phyloP scores from a whole-genome alignment of 2,329 filamentous ascomycete species.

The Aureobasidium sp. region DNA sequence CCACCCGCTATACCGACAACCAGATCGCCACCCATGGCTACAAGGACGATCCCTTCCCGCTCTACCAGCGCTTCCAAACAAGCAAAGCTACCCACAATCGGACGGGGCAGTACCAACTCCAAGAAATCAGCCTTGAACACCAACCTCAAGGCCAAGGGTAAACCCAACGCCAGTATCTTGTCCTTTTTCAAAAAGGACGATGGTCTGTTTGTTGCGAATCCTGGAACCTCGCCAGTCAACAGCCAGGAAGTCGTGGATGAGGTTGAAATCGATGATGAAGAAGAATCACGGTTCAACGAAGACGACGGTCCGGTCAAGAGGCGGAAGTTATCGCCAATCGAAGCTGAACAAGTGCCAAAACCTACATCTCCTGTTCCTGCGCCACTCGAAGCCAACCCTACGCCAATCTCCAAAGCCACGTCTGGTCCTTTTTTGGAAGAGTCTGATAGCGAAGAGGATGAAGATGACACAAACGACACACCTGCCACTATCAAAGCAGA shows the following conservation, averaged over 20 bases:
- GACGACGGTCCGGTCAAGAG: slow-evolving; percentile 36
- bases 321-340: slow-evolving; percentile 27
- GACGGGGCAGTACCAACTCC: slow-evolving; percentile 28
- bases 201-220: slow-evolving; percentile 33
- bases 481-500: slow-evolving; percentile 4
- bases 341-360: slow-evolving; percentile 27
- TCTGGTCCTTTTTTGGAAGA: slow-evolving; percentile 64
- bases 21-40: slow-evolving; percentile 22
- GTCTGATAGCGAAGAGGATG: slow-evolving; percentile 53
- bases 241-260: slow-evolving; percentile 19
- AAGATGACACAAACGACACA: slow-evolving; percentile 15
- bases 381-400: neutral
- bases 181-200: slow-evolving; percentile 48
- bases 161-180: slow-evolving; percentile 46
- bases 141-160: slow-evolving; percentile 34
- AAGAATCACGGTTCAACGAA: slow-evolving; percentile 38
- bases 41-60: slow-evolving; percentile 20
- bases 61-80: slow-evolving; percentile 21
- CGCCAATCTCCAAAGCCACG: neutral
- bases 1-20: slow-evolving; percentile 11
- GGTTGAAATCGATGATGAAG: slow-evolving; percentile 21
- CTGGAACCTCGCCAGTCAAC: neutral
- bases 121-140: slow-evolving; percentile 30
- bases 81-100: slow-evolving; percentile 25
- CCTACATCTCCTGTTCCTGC: slow-evolving; percentile 31